Evolutionary conservation across 441 rosid genomes (phyloP), one percentile per base, ranked within the genome.

Genomic region (Pelargonium myrrhifolium): DNA sequence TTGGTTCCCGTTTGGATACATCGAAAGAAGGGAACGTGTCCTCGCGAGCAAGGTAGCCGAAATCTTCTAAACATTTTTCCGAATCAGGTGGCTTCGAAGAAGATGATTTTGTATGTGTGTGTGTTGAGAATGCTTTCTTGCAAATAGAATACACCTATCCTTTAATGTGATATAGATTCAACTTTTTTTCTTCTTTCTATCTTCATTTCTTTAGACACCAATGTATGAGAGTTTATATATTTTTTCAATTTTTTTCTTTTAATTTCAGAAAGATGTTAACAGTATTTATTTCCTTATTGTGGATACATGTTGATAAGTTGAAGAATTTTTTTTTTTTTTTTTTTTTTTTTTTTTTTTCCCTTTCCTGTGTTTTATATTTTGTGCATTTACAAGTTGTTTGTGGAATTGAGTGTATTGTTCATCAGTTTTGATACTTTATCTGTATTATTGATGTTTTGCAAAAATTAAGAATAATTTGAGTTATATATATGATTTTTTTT

Each of bases 11-110:
- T 85, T 73, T 43, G 87, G 84, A 17, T 87, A 86, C 55, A 77
- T 90, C 11, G 92, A 89, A 70, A 85, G 98, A 85, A 83, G 94
- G 79, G 98, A 93, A 0, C 91, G 92, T 4, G 89, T 93, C 66
- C 87, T 86, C n/a, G 89, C 90, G 1, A 81, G 94, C 83, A 89
- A 93, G 78, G 77, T 93, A 64, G 89, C 90, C 5, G 90, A 87
- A 78, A 89, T 86, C 64, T 86, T 86, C 76, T 93, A 77, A 72
- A 68, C 58, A 40, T 70, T 75, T 65, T 67, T 68, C 70, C 43
- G 51, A 49, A 3, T 39, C 47, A 4, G 40, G 40, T 65, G 68
- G 70, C 64, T 72, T 77, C 70, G 67, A 65, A 58, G 69, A 49
- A 20, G 70, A 60, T 42, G 66, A 40, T 62, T 62, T 77, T 70